phyloP scores from a whole-genome alignment of 768 basidiomycete species.

The Suillus occidentalis region DNA sequence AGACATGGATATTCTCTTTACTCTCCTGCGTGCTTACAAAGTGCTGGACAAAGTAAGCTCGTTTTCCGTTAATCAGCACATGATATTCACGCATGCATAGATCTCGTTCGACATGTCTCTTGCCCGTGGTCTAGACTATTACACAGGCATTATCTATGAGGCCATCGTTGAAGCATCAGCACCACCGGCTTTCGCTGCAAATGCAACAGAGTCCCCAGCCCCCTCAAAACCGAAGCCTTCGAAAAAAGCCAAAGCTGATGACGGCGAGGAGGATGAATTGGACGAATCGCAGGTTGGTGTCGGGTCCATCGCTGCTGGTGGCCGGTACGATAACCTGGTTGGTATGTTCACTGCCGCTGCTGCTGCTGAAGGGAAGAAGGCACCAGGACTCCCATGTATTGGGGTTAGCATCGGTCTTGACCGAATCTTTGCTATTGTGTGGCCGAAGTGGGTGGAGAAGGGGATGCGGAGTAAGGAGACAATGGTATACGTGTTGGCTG shows the following conservation, averaged over 20 bases:
- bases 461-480: conserved; percentile 87
- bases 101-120: conserved; percentile 96
- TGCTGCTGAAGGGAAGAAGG: conserved; percentile 71
- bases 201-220: conserved; percentile 43
- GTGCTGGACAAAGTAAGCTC: conserved; percentile 68
- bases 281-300: conserved; percentile 95
- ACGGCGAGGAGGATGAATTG: conserved; percentile 69
- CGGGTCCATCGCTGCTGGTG: conserved; percentile 99
- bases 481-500: conserved; percentile 90
- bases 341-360: conserved; percentile 87
- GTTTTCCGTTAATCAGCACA: not conserved
- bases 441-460: conserved; percentile 81
- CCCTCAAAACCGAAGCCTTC: conserved; percentile 37
- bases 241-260: conserved; percentile 44
- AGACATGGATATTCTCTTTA: conserved; percentile 87
- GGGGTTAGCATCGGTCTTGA: conserved; percentile 94
- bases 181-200: conserved; percentile 73
- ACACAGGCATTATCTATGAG: conserved; percentile 98
- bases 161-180: conserved; percentile 92
- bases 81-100: conserved; percentile 36
- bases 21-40: conserved; percentile 76
- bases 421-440: conserved; percentile 86
- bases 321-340: conserved; percentile 94
- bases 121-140: conserved; percentile 97
- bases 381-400: conserved; percentile 75